Evolutionary conservation across 495 filamentous ascomycete genomes (phyloP), one percentile per base, ranked within the genome.

Genomic region (Penicillium ochrochloron): DNA sequence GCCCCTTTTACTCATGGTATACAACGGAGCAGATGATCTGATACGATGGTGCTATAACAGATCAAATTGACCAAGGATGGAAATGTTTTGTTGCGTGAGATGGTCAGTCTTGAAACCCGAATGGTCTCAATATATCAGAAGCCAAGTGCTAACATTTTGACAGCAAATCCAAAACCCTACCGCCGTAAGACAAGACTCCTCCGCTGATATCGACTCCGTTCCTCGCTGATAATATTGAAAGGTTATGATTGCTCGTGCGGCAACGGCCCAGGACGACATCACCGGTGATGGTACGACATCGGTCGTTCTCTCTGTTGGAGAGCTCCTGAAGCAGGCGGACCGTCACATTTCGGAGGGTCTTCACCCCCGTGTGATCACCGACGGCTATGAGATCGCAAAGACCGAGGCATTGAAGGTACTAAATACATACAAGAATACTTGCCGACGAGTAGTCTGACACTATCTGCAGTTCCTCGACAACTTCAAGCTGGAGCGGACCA

Each of bases 61-160:
- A 99, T 99, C 83, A 99, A 98, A 79, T 83, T 99, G 72, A 99
- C 95, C 57, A 99, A 99, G 80, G 95, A 99, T 84, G 95, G 95
- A 72, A 96, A 95, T 73, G 95, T 98, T 54, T 82, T 99, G 59
- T 75, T 99, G 68, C 86, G 92, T 69, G 95, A 99, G 77, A 99
- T 99, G 96, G 92, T 94, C 81, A 85, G 79, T 74, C 48, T 33
- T 44, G 19, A 39, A 44, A 4, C 17, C 17, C 27, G 19, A 56
- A 21, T 5, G 23, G 25, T 59, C 46, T 41, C 25, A 25, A 2
- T 9, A 4, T 35, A 15, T 54, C 51, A 44, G n/a, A 15, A 53
- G 15, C 21, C 51, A 54, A 33, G 46, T 44, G 70, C 81, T 85
- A 76, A 86, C 60, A 58, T 34, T 55, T 61, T 19, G 57, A 48